phyloP scores from a whole-genome alignment of 1,139 yeast genomes.

The Sugiyamaella novakii region DNA sequence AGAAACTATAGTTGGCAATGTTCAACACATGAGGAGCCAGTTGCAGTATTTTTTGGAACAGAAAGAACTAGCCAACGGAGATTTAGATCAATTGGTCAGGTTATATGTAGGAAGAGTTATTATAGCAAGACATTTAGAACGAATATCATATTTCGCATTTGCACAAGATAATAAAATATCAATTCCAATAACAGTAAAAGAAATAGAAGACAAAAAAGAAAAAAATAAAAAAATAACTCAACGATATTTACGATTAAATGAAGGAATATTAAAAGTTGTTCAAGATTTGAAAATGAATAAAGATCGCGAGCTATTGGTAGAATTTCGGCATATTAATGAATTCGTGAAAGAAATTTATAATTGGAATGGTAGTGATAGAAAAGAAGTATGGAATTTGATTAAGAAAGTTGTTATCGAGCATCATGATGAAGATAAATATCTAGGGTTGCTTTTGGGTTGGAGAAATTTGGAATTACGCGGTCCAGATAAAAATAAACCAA shows the following conservation, averaged over 20 bases:
- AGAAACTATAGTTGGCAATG: conserved; percentile 18
- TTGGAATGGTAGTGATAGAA: conserved; percentile 10
- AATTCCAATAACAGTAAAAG: too few relatives aligned
- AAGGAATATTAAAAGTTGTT: conserved; percentile 9
- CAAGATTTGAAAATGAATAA: conserved; percentile 15
- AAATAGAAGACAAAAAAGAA: too few relatives aligned
- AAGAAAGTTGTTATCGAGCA: conserved; percentile 17
- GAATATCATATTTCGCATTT: conserved; percentile 19
- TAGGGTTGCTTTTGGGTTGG: conserved; percentile 4
- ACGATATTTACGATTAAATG: conserved; percentile 1
- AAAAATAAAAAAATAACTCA: background rate
- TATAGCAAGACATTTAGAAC: conserved; percentile 18
- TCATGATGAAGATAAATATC: background rate
- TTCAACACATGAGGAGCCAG: conserved; percentile 16
- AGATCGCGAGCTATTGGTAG: conserved; percentile 2
- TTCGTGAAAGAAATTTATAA: conserved; percentile 8
- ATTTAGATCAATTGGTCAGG: background rate
- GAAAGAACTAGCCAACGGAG: background rate
- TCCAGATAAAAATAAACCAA: conserved; percentile 11
- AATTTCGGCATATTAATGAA: conserved; percentile 11
- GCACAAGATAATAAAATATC: conserved; percentile 15
- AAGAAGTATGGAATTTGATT: conserved; percentile 18
- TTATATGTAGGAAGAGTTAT: conserved; percentile 13
- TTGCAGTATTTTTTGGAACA: background rate
- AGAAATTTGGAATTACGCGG: conserved; percentile 11